Conservation (phyloP, 768 basidiomycete genomes). For the Termitomyces sp. region DNA sequence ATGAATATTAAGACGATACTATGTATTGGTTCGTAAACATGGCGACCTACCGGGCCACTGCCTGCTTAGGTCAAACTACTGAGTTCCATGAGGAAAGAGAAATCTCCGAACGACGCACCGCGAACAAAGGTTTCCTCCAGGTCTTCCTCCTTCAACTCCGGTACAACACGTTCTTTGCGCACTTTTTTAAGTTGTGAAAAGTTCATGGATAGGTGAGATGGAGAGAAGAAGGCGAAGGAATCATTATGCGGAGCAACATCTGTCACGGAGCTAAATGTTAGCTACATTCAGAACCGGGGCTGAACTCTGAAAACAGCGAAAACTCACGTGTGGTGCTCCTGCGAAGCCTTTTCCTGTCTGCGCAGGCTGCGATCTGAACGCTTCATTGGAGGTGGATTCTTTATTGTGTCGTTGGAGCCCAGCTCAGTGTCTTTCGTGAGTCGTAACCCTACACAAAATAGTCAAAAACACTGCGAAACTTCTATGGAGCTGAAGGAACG, state of each 20-base stretch:
- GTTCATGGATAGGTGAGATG: conserved; percentile 29
- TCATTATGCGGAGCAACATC: conserved; percentile 34
- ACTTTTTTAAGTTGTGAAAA: conserved; percentile 71
- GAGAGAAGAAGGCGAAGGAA: conserved; percentile 12
- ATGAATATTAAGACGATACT: conserved; percentile 18
- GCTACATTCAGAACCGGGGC: conserved; percentile 9
- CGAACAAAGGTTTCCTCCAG: conserved; percentile 85
- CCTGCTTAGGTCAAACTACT: conserved; percentile 35
- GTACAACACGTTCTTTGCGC: conserved; percentile 55
- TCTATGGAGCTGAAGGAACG: conserved; percentile 14
- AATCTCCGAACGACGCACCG: conserved; percentile 38
- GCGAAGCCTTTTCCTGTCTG: conserved; percentile 33
- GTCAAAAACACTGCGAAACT: neutral
- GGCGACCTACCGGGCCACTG: conserved; percentile 63
- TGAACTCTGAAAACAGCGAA: neutral
- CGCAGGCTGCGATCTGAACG: conserved; percentile 39
- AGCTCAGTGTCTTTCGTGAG: conserved; percentile 81
- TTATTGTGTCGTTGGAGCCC: conserved; percentile 79
- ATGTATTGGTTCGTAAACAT: conserved; percentile 6
- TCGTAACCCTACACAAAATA: conserved; percentile 47
- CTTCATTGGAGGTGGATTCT: conserved; percentile 44
- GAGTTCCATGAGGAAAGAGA: neutral
- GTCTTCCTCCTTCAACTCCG: conserved; percentile 71
- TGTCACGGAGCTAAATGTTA: conserved; percentile 23
- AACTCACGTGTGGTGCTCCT: conserved; percentile 22